Evolutionary conservation across 2,329 filamentous ascomycete genomes (phyloP), one percentile per base, ranked within the genome.

Genomic region (Chrysoporthe austroafricana): DNA sequence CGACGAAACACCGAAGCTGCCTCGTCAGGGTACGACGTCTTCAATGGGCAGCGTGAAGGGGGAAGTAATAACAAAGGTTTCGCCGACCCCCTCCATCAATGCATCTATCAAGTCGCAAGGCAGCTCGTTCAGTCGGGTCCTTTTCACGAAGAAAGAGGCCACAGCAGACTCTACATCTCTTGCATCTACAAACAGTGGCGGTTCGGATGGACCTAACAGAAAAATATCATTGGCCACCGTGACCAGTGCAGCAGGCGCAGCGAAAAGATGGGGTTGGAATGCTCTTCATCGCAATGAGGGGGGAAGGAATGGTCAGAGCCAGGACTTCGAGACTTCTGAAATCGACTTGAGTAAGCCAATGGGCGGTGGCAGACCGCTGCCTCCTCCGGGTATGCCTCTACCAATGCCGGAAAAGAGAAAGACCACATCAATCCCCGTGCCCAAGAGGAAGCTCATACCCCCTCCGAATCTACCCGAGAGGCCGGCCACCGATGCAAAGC

Each of bases 281-380:
- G 85, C 86, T 1, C 78, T 87, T 14, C 81, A 83, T 66, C 72
- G 71, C 67, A 83, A 82, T 57, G 82, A 85, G 57, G 76, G 75
- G 50, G 48, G 56, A 39, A 79, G 77, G 59, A 77, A 70, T 50
- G 69, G 70, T 7, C 63, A 64, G 11, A n/a, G 62, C 7, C 50
- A 46, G 8, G 74, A 74, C 13, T 48, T 54, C 8, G 72, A 74
- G 13, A 48, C 56, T 11, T 67, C 74, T 36, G 70, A 72, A 18
- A 58, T 87, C 69, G 77, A 88, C 79, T 71, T 86, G 68, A 79
- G 77, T 71, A 87, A 92, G 73, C 93, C 93, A 1, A 93, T 96
- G 82, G 94, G 94, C 1, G 86, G 93, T 50, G 93, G 93, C 0
- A 90, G 91, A 72, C 93, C 93, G 1, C 81, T 97, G 21, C 93